phyloP scores from a whole-genome alignment of 306 rosid genomes.

The Cicer bijugum region DNA sequence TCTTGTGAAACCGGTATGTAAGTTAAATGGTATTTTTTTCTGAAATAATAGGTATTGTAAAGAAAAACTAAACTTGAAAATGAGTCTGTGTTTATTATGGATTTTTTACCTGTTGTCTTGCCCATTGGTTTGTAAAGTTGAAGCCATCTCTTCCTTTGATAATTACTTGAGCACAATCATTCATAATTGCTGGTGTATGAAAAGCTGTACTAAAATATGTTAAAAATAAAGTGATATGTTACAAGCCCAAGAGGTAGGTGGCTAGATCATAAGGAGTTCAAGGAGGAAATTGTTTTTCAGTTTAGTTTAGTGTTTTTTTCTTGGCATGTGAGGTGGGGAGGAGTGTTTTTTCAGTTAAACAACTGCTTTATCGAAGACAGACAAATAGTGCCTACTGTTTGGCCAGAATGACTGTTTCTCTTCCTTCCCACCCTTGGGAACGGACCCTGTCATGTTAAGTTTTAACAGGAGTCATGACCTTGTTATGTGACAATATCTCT shows the following conservation, averaged over 20 bases:
- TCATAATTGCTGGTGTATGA: conserved; percentile 9
- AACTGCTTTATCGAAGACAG: conserved; percentile 8
- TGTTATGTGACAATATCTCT: background rate
- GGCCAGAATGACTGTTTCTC: conserved; percentile 5
- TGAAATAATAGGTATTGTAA: background rate
- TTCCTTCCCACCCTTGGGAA: background rate
- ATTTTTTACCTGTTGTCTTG: conserved; percentile 20
- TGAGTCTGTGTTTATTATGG: background rate
- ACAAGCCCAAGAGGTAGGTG: conserved; percentile 32
- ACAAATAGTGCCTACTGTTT: conserved; percentile 28
- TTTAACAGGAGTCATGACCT: background rate
- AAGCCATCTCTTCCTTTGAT: conserved; percentile 30
- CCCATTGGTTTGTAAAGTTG: conserved; percentile 39
- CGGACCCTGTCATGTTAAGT: conserved; percentile 19
- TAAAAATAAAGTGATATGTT: conserved; percentile 7
- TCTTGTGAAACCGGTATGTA: conserved; percentile 24
- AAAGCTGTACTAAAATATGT: conserved; percentile 17
- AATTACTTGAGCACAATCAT: conserved; percentile 13
- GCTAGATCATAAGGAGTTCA: conserved; percentile 10
- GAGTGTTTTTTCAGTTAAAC: background rate
- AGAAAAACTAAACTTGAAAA: conserved; percentile 29
- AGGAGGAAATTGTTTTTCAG: conserved; percentile 1
- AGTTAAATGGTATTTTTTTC: background rate
- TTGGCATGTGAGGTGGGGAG: background rate
- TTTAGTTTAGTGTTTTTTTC: background rate